Evolutionary conservation across 2,329 filamentous ascomycete species (phyloP).

Genomic region (Diaporthe amygdali): DNA sequence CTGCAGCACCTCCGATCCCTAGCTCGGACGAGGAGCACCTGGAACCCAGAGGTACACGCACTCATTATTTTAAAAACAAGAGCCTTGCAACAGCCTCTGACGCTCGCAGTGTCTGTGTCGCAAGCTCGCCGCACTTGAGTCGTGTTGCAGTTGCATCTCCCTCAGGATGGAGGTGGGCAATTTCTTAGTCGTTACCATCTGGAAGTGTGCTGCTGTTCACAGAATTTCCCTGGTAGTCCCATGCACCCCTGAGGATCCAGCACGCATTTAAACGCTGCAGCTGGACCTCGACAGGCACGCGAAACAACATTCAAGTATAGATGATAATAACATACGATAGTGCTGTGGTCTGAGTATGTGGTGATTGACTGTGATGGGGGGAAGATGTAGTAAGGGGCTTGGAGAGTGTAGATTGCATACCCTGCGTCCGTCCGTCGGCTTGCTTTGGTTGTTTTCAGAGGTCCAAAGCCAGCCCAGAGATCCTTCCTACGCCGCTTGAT

Average conservation of each 20-base stretch:
- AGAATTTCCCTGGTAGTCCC: neutral
- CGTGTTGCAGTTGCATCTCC: constrained; percentile 11
- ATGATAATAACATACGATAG: constrained; percentile 21
- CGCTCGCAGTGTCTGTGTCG: constrained; percentile 11
- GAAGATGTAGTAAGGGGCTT: constrained; percentile 14
- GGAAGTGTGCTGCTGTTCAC: constrained; percentile 17
- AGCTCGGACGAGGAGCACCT: constrained; percentile 13
- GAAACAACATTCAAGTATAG: constrained; percentile 24
- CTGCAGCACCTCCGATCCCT: constrained; percentile 8
- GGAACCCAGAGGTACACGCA: constrained; percentile 11
- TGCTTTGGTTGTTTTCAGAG: constrained; percentile 4
- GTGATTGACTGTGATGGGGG: neutral
- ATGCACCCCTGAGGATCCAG: constrained; percentile 12
- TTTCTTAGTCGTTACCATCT: constrained; percentile 20
- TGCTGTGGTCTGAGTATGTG: constrained; percentile 18
- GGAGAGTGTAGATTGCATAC: constrained; percentile 26
- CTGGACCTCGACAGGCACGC: constrained; percentile 9
- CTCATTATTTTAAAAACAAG: constrained; percentile 17
- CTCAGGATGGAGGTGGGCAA: constrained; percentile 9
- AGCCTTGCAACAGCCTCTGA: neutral
- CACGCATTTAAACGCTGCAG: constrained; percentile 20
- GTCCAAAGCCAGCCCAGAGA: constrained; percentile 11
- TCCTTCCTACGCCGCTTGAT: constrained; percentile 25
- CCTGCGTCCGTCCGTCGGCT: constrained; percentile 17
- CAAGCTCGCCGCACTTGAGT: constrained; percentile 18